Base-by-base conservation (phyloP, 805 yeast species). In the Saturnispora diversa region DNA sequence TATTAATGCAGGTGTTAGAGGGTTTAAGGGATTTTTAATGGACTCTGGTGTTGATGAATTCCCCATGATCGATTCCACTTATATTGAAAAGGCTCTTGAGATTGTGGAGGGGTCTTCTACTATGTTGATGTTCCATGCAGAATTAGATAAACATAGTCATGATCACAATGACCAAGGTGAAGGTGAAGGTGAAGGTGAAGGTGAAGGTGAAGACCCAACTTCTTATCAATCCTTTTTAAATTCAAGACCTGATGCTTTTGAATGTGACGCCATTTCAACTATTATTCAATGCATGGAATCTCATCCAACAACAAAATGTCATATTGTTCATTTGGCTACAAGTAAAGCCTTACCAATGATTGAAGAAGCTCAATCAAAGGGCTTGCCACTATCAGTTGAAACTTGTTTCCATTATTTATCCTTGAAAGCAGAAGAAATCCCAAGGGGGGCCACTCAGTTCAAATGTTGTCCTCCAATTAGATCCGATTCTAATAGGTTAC, bases 401-500 rank as follows among this genome's bases (percentile, higher is more conserved):
- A 90, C 97, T 0, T 88, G 97, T 59, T 88, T 87, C 74, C 97
- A 88, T 58, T 88, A 88, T 59, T 66, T 88, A 39, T 72, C 90
- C 2, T 67, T 88, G 32, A 68, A 72, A 3, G 84, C 95, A 3
- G 96, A 88, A 55, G 67, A 69, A 19, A 85, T 88, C 40, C 79
- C 86, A 15, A 72, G 77, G 51, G 75, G 84, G 39, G 77, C 80
- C 11, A 88, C 96, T 4, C 84, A 80, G 53, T 85, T 72, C 70
- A 88, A 88, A 62, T 90, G 96, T 56, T 90, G 96, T 59, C 97
- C 97, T 1, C 97, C 97, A 2, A 88, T 88, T 49, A 68, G 97
- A 45, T 66, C 82, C 1, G 78, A 80, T 47, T 69, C 70, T 32
- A 90, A 90, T 59, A 70, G 92, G 49, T 60, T 69, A 31, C 67